phyloP scores from a whole-genome alignment of 441 rosid species.

The Capsella rubella region DNA sequence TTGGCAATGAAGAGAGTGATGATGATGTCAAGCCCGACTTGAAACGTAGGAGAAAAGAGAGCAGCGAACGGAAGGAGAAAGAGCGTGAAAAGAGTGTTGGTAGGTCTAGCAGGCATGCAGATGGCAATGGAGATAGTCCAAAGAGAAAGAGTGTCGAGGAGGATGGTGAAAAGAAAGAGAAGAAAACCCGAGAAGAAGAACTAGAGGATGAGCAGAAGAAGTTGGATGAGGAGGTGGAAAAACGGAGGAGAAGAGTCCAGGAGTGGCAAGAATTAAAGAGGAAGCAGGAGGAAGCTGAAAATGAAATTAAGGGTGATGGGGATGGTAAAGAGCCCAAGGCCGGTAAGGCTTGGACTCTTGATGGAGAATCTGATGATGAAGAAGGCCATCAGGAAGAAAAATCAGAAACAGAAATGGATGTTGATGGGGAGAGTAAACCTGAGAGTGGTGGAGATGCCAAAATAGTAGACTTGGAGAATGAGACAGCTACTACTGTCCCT shows the following conservation, averaged over 20 bases:
- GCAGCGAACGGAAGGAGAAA: conserved; percentile 46
- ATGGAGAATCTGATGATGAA: conserved; percentile 80
- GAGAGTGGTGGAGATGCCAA: conserved; percentile 58
- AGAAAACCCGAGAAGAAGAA: conserved; percentile 52
- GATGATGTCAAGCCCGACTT: conserved; percentile 37
- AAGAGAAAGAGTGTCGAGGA: conserved; percentile 46
- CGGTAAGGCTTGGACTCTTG: conserved; percentile 79
- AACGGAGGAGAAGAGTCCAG: conserved; percentile 94
- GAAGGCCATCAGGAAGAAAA: conserved; percentile 59
- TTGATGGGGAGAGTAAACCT: conserved; percentile 55
- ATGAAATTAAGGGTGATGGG: conserved; percentile 41
- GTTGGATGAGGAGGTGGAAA: conserved; percentile 90
- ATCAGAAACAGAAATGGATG: conserved; percentile 58
- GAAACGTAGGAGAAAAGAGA: conserved; percentile 47
- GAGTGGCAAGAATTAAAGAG: conserved; percentile 96
- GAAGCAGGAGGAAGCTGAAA: conserved; percentile 74
- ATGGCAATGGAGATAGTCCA: conserved; percentile 49
- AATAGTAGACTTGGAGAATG: conserved; percentile 53
- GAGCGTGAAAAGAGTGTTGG: conserved; percentile 56
- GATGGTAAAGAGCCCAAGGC: conserved; percentile 57
- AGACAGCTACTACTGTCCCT: conserved; percentile 40
- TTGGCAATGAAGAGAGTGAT: conserved; percentile 44
- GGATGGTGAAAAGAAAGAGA: conserved; percentile 63
- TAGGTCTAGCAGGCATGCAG: conserved; percentile 49
- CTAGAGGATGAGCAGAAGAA: conserved; percentile 46